Evolutionary conservation across 805 yeast genomes (phyloP).

Genomic region (Metschnikowia lochheadii): DNA sequence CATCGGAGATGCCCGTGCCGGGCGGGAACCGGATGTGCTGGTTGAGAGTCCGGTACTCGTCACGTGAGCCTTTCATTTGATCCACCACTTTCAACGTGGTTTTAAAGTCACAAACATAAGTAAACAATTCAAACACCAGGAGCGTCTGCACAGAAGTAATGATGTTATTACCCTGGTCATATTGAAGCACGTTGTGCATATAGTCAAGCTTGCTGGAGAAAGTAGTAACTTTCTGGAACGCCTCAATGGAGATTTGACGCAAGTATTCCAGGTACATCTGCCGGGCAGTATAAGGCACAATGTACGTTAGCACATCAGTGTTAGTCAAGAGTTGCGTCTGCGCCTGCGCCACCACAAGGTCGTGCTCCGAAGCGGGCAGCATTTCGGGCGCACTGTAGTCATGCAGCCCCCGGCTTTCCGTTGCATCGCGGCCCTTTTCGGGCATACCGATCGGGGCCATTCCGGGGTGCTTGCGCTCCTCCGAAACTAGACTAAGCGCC

Average conservation of each 20-base stretch:
- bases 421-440: constrained; percentile 18
- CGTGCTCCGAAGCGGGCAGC: neutral
- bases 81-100: neutral
- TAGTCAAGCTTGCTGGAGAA: constrained; percentile 41
- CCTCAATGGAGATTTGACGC: constrained; percentile 33
- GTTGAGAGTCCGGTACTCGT: neutral
- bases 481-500: constrained; percentile 22
- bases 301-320: constrained; percentile 32
- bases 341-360: neutral
- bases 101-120: constrained; percentile 6
- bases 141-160: constrained; percentile 29
- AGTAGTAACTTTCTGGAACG: constrained; percentile 38
- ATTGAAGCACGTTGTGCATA: constrained; percentile 45
- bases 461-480: constrained; percentile 29
- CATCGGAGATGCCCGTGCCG: neutral
- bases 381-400: neutral
- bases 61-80: neutral
- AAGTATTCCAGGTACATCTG: constrained; percentile 18
- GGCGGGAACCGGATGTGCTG: neutral
- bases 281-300: constrained; percentile 35
- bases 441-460: constrained; percentile 38
- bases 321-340: constrained; percentile 22
- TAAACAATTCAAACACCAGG: constrained; percentile 34
- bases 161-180: constrained; percentile 30
- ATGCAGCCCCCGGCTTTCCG: neutral